These are phyloP conservation scores for Luffa aegyptiaca DNA, from an alignment of 306 rosid genomes.

Conservation along the genomic window DNA sequence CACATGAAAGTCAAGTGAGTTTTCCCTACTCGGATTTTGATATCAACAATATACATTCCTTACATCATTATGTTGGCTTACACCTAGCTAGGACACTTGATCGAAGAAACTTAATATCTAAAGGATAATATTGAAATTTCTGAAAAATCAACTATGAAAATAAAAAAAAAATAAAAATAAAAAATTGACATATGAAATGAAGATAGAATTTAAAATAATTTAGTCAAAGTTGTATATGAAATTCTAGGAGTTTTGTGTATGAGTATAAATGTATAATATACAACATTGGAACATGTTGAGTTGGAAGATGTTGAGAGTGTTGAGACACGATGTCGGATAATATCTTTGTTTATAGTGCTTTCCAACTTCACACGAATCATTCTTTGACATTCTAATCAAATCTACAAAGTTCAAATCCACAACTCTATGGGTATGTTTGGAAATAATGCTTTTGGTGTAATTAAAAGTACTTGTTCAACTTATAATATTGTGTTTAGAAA, in stretches of 20 bases:
- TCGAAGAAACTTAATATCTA: neutral
- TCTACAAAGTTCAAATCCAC: neutral
- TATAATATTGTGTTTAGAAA: too few relatives aligned
- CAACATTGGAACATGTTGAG: constrained; percentile 22
- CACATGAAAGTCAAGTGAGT: too few relatives aligned
- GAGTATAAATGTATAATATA: neutral
- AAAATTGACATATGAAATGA: neutral
- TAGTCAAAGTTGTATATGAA: neutral
- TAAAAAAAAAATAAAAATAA: neutral
- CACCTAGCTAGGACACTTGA: neutral
- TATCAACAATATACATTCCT: too few relatives aligned
- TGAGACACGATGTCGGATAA: constrained; percentile 1
- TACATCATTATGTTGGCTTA: neutral
- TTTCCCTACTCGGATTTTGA: too few relatives aligned
- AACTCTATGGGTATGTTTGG: neutral
- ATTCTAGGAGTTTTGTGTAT: neutral
- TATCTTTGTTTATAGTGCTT: neutral
- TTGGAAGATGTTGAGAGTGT: constrained; percentile 5
- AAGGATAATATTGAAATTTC: neutral
- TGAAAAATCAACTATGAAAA: neutral
- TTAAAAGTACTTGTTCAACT: too few relatives aligned
- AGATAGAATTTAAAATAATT: neutral
- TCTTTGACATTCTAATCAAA: neutral
- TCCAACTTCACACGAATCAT: neutral
- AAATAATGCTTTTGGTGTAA: too few relatives aligned